A percentile compares a stretch with the other conserved stretches of the same genome.
These are phyloP conservation scores for Lathyrus tuberosus DNA, from an alignment of 306 rosid genomes.

Conservation along the genomic window DNA sequence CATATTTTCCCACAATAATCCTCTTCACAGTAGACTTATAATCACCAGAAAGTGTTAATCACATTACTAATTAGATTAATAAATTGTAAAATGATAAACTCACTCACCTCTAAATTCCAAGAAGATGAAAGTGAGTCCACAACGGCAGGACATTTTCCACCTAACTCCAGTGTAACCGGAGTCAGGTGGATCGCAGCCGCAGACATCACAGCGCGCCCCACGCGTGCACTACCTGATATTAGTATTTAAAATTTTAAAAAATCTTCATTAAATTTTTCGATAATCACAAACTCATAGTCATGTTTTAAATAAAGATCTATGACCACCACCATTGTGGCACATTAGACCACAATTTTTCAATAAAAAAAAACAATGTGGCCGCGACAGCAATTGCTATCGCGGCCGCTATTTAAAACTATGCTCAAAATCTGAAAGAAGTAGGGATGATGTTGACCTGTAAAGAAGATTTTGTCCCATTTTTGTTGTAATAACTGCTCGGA, in stretches of 20 bases:
- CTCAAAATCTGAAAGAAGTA: background rate
- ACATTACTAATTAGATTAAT: background rate
- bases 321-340: background rate
- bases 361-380: too few species aligned
- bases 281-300: background rate
- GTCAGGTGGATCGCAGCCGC: slow-evolving; percentile 72
- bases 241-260: background rate
- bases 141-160: slow-evolving; percentile 84
- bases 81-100: slow-evolving; percentile 28
- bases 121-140: slow-evolving; percentile 68
- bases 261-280: background rate
- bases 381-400: too few species aligned
- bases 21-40: slow-evolving; percentile 59
- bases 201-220: slow-evolving; percentile 65
- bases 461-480: slow-evolving; percentile 82
- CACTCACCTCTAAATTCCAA: slow-evolving; percentile 62
- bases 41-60: background rate
- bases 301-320: background rate
- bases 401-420: too few species aligned
- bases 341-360: too few species aligned
- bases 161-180: slow-evolving; percentile 73
- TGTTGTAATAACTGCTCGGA: slow-evolving; percentile 50
- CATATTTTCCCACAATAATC: slow-evolving; percentile 64
- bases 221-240: slow-evolving; percentile 61
- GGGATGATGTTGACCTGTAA: slow-evolving; percentile 53